These are phyloP conservation scores for Cryptococcus floricola DNA, from an alignment of 1,284 basidiomycete species.

Conservation along the genomic window DNA sequence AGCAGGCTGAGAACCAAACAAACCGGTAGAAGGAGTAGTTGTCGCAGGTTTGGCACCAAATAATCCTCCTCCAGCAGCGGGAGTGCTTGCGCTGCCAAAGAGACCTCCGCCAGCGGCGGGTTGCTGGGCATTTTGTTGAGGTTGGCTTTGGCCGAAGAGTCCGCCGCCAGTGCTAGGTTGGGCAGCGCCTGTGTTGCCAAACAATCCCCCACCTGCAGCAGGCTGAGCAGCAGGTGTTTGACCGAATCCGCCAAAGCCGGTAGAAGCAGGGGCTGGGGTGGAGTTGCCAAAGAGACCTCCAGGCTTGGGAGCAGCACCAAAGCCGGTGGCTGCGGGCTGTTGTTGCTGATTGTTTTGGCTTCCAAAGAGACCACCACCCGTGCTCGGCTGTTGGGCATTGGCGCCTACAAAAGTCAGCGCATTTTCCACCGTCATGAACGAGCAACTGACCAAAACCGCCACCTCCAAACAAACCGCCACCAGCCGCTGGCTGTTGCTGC, in stretches of 20 bases:
- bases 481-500: slow-evolving; percentile 28
- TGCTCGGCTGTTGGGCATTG: slow-evolving; percentile 20
- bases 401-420: slow-evolving; percentile 1
- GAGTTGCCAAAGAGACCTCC: slow-evolving; percentile 52
- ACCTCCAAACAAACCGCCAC: slow-evolving; percentile 44
- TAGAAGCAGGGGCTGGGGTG: slow-evolving; percentile 6
- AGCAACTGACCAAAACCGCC: slow-evolving; percentile 20
- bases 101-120: slow-evolving; percentile 14
- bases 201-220: slow-evolving; percentile 41
- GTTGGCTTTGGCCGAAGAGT: slow-evolving; percentile 54
- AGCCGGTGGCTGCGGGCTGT: slow-evolving; percentile 28
- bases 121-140: slow-evolving; percentile 25
- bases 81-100: slow-evolving; percentile 29
- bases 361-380: slow-evolving; percentile 39
- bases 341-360: slow-evolving; percentile 33
- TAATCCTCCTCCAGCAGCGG: slow-evolving; percentile 16
- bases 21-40: slow-evolving; percentile 9
- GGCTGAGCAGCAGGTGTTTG: slow-evolving; percentile 43
- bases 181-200: slow-evolving; percentile 50
- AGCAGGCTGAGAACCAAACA: slow-evolving; percentile 24
- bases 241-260: slow-evolving; percentile 49
- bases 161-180: slow-evolving; percentile 35
- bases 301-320: slow-evolving; percentile 27
- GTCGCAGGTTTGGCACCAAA: slow-evolving; percentile 22
- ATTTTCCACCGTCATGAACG: background rate